phyloP scores from a whole-genome alignment of 2,329 filamentous ascomycete species.

The Ascochyta viciae-villosae region DNA sequence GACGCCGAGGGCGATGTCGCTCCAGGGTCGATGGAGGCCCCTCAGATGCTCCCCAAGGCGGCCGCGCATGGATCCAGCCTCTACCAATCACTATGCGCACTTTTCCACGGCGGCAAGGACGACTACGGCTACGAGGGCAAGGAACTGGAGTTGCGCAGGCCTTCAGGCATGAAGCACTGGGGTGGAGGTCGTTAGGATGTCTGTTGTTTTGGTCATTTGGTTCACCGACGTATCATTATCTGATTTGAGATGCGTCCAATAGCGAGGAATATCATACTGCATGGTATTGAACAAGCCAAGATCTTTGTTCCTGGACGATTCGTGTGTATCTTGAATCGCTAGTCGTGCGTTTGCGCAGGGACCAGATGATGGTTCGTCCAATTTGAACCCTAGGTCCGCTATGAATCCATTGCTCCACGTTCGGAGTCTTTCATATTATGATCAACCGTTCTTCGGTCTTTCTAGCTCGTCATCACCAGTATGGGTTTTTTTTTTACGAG shows the following conservation, averaged over 20 bases:
- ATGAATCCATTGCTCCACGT: too few species aligned
- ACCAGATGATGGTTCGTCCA: too few species aligned
- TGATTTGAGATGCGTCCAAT: not conserved
- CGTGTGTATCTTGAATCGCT: too few species aligned
- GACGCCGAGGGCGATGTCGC: constrained; percentile 46
- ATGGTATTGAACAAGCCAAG: not conserved
- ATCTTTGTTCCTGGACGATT: not conserved
- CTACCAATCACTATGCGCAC: constrained; percentile 30
- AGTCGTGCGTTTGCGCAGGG: too few species aligned
- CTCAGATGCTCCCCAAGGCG: constrained; percentile 40
- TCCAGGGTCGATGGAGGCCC: constrained; percentile 44
- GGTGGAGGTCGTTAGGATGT: constrained; percentile 15
- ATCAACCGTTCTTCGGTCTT: too few species aligned
- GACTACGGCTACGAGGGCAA: constrained; percentile 46
- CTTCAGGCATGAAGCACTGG: constrained; percentile 44
- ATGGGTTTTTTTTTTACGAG: too few species aligned
- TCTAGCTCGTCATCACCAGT: too few species aligned
- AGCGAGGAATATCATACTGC: not conserved
- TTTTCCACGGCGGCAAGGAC: constrained; percentile 32
- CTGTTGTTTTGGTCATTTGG: not conserved
- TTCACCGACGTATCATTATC: not conserved
- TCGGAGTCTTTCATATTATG: too few species aligned
- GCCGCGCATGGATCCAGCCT: constrained; percentile 23
- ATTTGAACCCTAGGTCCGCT: too few species aligned
- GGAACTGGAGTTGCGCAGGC: constrained; percentile 42